Evolutionary conservation across 1,284 basidiomycete genomes (phyloP).

Genomic region (Irpex rosettiformis): DNA sequence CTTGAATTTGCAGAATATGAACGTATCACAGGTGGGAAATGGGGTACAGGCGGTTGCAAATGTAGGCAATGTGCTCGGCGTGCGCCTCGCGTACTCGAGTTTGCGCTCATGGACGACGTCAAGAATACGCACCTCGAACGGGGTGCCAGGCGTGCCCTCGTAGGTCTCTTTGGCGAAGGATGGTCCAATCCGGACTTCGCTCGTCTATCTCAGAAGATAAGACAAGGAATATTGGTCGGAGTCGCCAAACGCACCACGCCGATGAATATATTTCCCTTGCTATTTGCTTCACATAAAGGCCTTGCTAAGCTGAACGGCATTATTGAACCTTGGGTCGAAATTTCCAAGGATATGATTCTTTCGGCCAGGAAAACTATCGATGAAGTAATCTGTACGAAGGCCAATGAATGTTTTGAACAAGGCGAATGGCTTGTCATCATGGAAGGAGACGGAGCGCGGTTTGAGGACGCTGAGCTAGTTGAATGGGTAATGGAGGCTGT

Average conservation of each 20-base stretch:
- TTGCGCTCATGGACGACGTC: constrained; percentile 72
- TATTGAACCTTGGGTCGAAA: constrained; percentile 68
- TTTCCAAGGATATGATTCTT: constrained; percentile 60
- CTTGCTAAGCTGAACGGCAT: constrained; percentile 48
- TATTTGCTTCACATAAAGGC: constrained; percentile 66
- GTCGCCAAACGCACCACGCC: constrained; percentile 65
- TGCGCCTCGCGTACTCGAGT: constrained; percentile 78
- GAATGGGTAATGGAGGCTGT: constrained; percentile 69
- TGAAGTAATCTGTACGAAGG: constrained; percentile 54
- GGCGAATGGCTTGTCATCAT: constrained; percentile 72
- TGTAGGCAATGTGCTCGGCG: constrained; percentile 80
- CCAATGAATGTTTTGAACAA: constrained; percentile 62
- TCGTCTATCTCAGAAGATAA: constrained; percentile 58
- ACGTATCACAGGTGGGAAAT: constrained; percentile 62
- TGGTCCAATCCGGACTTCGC: constrained; percentile 85
- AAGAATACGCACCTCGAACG: constrained; percentile 68
- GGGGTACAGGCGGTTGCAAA: constrained; percentile 76
- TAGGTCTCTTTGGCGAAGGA: constrained; percentile 79
- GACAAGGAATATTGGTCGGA: constrained; percentile 67
- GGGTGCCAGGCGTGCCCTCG: constrained; percentile 69
- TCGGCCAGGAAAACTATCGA: constrained; percentile 57
- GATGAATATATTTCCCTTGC: constrained; percentile 59
- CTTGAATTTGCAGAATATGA: constrained; percentile 76
- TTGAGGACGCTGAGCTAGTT: constrained; percentile 71
- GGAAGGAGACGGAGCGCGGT: constrained; percentile 63